Evolutionary conservation across 768 basidiomycete species (phyloP), one percentile per base, ranked within the genome.

Genomic region (Gyrodon lividus): DNA sequence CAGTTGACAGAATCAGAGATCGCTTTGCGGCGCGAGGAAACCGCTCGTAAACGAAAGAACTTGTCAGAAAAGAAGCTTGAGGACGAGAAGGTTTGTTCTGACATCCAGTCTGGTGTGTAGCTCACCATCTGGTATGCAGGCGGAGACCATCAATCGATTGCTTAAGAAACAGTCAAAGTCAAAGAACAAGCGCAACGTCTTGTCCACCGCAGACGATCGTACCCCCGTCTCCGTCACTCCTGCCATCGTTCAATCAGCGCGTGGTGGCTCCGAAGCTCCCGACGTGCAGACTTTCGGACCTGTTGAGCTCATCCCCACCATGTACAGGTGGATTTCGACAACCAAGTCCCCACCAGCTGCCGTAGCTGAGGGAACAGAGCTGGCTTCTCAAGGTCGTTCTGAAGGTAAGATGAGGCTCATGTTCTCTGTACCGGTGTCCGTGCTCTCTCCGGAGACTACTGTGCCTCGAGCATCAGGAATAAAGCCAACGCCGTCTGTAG

Each of bases 61-160:
- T 69, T 92, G 39, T 82, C 81, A 6, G 89, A 92, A 69, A 90
- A 90, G 72, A 89, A 87, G 67, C 74, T 91, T 4, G 87, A 90
- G 62, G 89, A 92, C 51, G 90, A 92, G 68, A 91, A 89, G 81
- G 90, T 84, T 48, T 46, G 64, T 57, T 13, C 20, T 46, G 16
- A 2, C 5, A 2, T 9, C 13, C 9, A 1, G 4, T 23, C 7
- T 7, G 12, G 6, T 16, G 6, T 13, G 24, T 31, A 10, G 24
- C 31, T 51, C n/a, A 50, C 14, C 14, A 17, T 8, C 22, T 31
- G 31, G 28, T 19, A 37, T 28, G 17, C 59, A 92, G 88, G 83
- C 83, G 20, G 92, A 93, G 61, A 93, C 92, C 0, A 93, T 94
- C 66, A 92, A 92, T 59, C 85, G 92, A 23, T 77, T 94, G 13